Evolutionary conservation across 1,284 basidiomycete species (phyloP).

Genomic region (Omphalotus olearius): DNA sequence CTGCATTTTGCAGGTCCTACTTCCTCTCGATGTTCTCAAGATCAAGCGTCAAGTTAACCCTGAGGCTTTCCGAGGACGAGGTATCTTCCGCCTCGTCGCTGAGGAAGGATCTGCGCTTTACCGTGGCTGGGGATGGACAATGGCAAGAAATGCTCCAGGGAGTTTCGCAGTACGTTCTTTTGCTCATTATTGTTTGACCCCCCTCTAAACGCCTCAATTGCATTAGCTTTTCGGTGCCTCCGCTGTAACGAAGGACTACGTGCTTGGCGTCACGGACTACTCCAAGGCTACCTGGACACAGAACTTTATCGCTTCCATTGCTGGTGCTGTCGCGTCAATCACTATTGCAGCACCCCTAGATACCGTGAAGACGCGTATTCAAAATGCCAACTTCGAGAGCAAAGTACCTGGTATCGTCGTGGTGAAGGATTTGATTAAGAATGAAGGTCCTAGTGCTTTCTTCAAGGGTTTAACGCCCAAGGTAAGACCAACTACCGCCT

Average conservation of each 20-base stretch:
- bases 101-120: slow-evolving; percentile 94
- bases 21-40: slow-evolving; percentile 95
- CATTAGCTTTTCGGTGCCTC: slow-evolving; percentile 91
- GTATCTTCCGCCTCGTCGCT: slow-evolving; percentile 83
- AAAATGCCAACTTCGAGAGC: slow-evolving; percentile 96
- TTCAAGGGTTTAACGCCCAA: slow-evolving; percentile 98
- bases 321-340: slow-evolving; percentile 93
- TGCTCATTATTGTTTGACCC: background rate
- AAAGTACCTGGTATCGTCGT: slow-evolving; percentile 89
- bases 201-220: background rate
- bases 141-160: slow-evolving; percentile 96
- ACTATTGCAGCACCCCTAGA: slow-evolving; percentile 96
- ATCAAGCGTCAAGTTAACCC: slow-evolving; percentile 99
- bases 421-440: slow-evolving; percentile 82
- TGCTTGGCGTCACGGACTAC: slow-evolving; percentile 88
- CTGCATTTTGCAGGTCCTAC: slow-evolving; percentile 56
- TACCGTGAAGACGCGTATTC: slow-evolving; percentile 95
- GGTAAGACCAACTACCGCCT: slow-evolving; percentile 39
- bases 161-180: slow-evolving; percentile 72
- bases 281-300: slow-evolving; percentile 92
- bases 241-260: slow-evolving; percentile 90
- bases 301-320: slow-evolving; percentile 93
- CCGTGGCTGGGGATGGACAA: slow-evolving; percentile 98
- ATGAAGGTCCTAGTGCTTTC: slow-evolving; percentile 85
- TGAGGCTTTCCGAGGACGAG: slow-evolving; percentile 91